Conservation (phyloP, 2,329 filamentous ascomycete species). For the Neophaeococcomyces mojaviensis region DNA sequence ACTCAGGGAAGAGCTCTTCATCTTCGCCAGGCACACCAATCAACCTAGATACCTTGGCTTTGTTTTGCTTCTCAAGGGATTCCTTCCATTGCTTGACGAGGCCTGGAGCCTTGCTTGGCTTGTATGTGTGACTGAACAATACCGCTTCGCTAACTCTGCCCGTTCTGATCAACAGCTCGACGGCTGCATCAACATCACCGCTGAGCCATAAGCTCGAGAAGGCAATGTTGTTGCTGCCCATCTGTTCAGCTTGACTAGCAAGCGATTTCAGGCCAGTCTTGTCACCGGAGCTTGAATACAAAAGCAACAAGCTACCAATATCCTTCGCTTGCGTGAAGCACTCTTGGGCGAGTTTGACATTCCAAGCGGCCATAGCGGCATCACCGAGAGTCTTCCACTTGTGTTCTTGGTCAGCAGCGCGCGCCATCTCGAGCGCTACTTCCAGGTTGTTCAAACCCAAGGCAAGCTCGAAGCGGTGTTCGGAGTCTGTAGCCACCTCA, state of each 20-base stretch:
- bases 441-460: constrained; percentile 74
- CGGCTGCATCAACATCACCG: constrained; percentile 72
- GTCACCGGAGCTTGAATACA: constrained; percentile 81
- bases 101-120: constrained; percentile 64
- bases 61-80: constrained; percentile 73
- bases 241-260: constrained; percentile 64
- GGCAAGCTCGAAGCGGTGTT: constrained; percentile 94
- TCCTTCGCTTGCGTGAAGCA: constrained; percentile 91
- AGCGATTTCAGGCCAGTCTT: constrained; percentile 64
- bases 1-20: constrained; percentile 88
- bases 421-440: constrained; percentile 76
- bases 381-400: constrained; percentile 99
- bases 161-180: constrained; percentile 71
- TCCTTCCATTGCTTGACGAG: constrained; percentile 76
- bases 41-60: constrained; percentile 73
- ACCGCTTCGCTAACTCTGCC: constrained; percentile 77
- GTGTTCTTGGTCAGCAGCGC: constrained; percentile 79
- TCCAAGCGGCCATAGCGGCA: constrained; percentile 77
- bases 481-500: constrained; percentile 85
- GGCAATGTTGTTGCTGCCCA: constrained; percentile 81
- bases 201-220: constrained; percentile 87
- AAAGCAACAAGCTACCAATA: constrained; percentile 75
- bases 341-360: constrained; percentile 79
- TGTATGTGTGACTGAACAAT: constrained; percentile 91
- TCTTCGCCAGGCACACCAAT: constrained; percentile 73